Evolutionary conservation across 2,329 filamentous ascomycete species (phyloP).

Genomic region (Chrysoporthe deuterocubensis): DNA sequence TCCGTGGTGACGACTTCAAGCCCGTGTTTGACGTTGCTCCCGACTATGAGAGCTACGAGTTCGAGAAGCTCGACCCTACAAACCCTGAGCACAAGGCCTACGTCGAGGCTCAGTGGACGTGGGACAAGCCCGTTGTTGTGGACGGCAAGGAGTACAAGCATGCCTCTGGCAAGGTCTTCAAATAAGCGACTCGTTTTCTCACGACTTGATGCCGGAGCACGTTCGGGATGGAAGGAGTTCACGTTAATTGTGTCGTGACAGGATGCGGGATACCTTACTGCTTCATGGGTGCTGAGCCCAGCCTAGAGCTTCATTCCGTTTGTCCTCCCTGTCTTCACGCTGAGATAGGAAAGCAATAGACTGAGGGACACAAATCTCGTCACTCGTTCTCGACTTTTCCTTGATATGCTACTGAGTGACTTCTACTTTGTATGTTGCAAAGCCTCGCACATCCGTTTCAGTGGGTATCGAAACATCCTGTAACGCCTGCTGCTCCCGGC

Average conservation of each 20-base stretch:
- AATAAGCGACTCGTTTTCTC: conserved; percentile 63
- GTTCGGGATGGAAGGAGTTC: conserved; percentile 23
- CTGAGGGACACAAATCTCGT: conserved; percentile 13
- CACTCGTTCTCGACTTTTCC: background rate
- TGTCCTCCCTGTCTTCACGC: conserved; percentile 16
- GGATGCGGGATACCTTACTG: conserved; percentile 24
- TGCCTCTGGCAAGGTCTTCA: conserved; percentile 97
- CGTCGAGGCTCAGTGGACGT: conserved; percentile 86
- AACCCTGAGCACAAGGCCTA: conserved; percentile 85
- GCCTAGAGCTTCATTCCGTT: conserved; percentile 20
- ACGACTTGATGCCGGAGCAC: conserved; percentile 28
- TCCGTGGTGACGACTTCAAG: conserved; percentile 85
- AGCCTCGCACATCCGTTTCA: background rate
- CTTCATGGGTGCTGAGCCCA: conserved; percentile 7
- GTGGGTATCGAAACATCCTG: conserved; percentile 4
- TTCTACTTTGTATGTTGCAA: background rate
- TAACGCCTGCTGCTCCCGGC: background rate
- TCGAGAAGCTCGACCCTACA: conserved; percentile 92
- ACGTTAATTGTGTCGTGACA: conserved; percentile 26
- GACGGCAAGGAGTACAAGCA: conserved; percentile 88
- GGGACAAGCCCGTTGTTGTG: conserved; percentile 82
- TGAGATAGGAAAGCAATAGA: conserved; percentile 23
- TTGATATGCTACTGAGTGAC: background rate
- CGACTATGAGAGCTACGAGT: conserved; percentile 94
- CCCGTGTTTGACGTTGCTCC: conserved; percentile 96